These are phyloP conservation scores for Plenodomus lindquistii DNA, from an alignment of 2,329 filamentous ascomycete species.

Conservation along the genomic window DNA sequence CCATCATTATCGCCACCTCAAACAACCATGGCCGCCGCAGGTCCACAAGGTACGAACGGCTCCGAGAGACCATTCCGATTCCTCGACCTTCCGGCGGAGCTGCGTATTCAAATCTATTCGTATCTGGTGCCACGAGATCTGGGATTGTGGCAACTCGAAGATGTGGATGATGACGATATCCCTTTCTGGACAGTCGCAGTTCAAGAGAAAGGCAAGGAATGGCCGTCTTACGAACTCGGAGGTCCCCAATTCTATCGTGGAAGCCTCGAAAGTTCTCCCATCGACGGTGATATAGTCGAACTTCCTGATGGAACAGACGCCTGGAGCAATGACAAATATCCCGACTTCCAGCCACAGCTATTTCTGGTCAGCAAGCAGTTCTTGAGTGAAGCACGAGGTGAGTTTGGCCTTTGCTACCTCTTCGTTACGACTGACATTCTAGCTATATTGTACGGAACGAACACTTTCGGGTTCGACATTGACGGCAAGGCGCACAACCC, in stretches of 20 bases:
- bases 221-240: too few species aligned
- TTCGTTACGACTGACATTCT: neutral
- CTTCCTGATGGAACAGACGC: too few species aligned
- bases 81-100: constrained; percentile 18
- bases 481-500: constrained; percentile 7
- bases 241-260: too few species aligned
- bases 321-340: too few species aligned
- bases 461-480: constrained; percentile 22
- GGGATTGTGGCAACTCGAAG: neutral
- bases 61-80: constrained; percentile 11
- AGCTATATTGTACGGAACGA: constrained; percentile 26
- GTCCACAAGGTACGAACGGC: too few species aligned
- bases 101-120: constrained; percentile 17
- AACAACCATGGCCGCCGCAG: too few species aligned
- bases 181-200: neutral
- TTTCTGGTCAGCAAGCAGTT: constrained; percentile 21
- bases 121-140: constrained; percentile 13
- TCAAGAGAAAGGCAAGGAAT: neutral
- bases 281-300: too few species aligned
- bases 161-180: neutral
- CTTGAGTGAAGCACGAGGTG: constrained; percentile 20
- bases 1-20: too few species aligned
- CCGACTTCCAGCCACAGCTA: constrained; percentile 4
- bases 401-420: neutral
- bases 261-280: too few species aligned